These are phyloP conservation scores for Fragaria nilgerrensis DNA, from an alignment of 306 rosid genomes.

Conservation along the genomic window DNA sequence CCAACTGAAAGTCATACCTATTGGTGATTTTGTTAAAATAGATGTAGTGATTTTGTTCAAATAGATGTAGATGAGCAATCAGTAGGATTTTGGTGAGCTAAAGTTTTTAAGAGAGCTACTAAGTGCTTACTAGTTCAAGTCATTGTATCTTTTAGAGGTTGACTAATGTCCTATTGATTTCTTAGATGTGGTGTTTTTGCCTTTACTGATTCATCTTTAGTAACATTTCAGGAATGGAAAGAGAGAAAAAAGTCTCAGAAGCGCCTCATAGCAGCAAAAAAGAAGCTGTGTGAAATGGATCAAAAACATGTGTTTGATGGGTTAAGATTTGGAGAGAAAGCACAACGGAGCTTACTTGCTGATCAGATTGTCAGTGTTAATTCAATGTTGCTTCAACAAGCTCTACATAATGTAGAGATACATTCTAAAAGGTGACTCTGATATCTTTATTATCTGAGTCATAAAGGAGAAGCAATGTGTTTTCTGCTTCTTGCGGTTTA, in stretches of 20 bases:
- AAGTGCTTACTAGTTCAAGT: neutral
- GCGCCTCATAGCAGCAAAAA: slow-evolving; percentile 83
- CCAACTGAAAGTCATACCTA: neutral
- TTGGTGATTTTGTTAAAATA: neutral
- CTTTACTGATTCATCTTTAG: slow-evolving; percentile 24
- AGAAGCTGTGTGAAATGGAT: slow-evolving; percentile 80
- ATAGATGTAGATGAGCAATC: neutral
- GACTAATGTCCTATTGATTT: neutral
- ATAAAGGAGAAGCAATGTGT: neutral
- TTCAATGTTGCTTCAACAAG: slow-evolving; percentile 63
- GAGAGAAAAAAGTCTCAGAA: slow-evolving; percentile 78
- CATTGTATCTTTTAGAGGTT: neutral
- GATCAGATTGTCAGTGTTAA: slow-evolving; percentile 74
- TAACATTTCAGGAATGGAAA: slow-evolving; percentile 80
- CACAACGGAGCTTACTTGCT: slow-evolving; percentile 73
- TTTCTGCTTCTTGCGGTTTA: neutral
- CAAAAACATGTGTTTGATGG: slow-evolving; percentile 85
- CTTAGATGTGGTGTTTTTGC: neutral
- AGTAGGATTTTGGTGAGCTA: neutral
- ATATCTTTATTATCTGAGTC: slow-evolving; percentile 14
- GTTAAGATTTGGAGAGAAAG: slow-evolving; percentile 71
- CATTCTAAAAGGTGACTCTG: slow-evolving; percentile 58
- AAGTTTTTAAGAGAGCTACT: neutral
- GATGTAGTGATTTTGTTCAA: neutral
- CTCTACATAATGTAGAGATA: slow-evolving; percentile 47